These are phyloP conservation scores for Psophocarpus tetragonolobus DNA, from an alignment of 306 rosid species.

Conservation along the genomic window DNA sequence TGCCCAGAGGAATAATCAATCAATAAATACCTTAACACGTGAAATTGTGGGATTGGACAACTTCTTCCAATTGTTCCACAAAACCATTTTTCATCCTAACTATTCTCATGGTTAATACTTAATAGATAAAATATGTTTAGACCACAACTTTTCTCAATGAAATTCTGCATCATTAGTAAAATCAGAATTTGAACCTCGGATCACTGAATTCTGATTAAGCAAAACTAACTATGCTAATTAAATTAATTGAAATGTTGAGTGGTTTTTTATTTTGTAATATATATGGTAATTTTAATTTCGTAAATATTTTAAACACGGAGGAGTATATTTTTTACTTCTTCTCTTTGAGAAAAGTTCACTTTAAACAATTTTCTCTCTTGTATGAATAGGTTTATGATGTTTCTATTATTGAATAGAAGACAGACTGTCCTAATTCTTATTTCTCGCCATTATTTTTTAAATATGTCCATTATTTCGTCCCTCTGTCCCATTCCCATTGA, in stretches of 20 bases:
- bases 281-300: neutral
- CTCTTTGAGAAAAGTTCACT: neutral
- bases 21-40: slow-evolving; percentile 16
- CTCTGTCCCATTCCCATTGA: slow-evolving; percentile 5
- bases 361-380: neutral
- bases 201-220: too few relatives aligned
- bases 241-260: too few relatives aligned
- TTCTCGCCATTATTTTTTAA: neutral
- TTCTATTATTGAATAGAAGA: neutral
- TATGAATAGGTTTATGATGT: neutral
- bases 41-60: slow-evolving; percentile 7
- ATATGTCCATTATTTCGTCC: neutral
- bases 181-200: too few relatives aligned
- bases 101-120: neutral
- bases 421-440: neutral
- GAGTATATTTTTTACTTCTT: neutral
- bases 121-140: neutral
- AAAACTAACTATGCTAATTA: too few relatives aligned
- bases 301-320: neutral
- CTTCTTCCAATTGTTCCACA: neutral
- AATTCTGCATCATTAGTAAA: too few relatives aligned
- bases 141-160: too few relatives aligned
- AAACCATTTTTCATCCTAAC: neutral
- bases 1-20: neutral
- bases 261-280: neutral